Conservation (phyloP, 768 basidiomycete species). For the Asterophora lycoperdoides region DNA sequence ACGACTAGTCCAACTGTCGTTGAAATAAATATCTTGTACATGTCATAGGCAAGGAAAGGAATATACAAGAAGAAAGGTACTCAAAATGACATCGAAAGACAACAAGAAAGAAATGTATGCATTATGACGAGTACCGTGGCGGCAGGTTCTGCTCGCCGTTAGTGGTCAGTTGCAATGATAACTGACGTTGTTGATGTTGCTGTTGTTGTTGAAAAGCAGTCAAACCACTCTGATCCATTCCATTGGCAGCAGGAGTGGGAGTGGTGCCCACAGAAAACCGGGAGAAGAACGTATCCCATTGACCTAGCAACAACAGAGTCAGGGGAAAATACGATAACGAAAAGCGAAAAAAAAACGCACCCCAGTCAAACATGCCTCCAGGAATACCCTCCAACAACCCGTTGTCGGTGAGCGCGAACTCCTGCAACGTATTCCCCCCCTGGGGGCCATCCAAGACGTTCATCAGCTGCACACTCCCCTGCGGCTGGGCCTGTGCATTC, state of each 20-base stretch:
- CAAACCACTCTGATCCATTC: constrained; percentile 19
- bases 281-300: constrained; percentile 81
- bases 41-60: too few species aligned
- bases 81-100: constrained; percentile 5
- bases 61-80: neutral
- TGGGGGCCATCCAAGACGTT: constrained; percentile 66
- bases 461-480: constrained; percentile 69
- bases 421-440: constrained; percentile 51
- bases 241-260: constrained; percentile 15
- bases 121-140: constrained; percentile 15
- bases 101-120: neutral
- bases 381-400: constrained; percentile 77
- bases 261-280: constrained; percentile 43
- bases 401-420: constrained; percentile 61
- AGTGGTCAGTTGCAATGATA: neutral
- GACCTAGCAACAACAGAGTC: constrained; percentile 38
- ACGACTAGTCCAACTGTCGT: neutral
- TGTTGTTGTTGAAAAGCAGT: constrained; percentile 17
- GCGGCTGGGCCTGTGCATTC: constrained; percentile 41
- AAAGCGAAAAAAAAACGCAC: constrained; percentile 34
- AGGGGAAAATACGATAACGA: too few species aligned
- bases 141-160: constrained; percentile 16
- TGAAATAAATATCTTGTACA: neutral
- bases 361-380: constrained; percentile 85
- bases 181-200: constrained; percentile 17